Evolutionary conservation across 164 flowering plant genomes (phyloP).

Genomic region (Berberis thunbergii): DNA sequence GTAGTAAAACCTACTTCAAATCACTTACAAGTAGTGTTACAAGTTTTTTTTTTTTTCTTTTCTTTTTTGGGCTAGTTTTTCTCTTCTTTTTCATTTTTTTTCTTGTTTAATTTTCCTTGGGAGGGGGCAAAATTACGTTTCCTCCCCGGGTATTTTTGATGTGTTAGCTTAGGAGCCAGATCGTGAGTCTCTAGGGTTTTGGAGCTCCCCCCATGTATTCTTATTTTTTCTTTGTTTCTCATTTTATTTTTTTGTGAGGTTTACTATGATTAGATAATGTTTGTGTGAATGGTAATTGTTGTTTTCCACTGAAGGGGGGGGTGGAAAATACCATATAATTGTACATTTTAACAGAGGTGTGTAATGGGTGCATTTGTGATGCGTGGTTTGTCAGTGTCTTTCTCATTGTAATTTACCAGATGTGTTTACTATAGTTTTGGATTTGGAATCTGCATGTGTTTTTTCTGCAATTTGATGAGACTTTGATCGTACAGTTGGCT

Average conservation of each 20-base stretch:
- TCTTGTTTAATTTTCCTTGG: conserved; percentile 7
- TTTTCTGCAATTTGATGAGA: no score
- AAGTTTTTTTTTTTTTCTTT: conserved; percentile 2
- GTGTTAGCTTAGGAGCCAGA: conserved; percentile 28
- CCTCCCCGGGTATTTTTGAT: conserved; percentile 29
- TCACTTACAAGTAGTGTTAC: conserved; percentile 11
- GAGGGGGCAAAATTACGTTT: conserved; percentile 11
- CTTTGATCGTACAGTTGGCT: no score
- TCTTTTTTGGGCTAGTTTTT: neutral
- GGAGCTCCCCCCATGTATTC: conserved; percentile 24
- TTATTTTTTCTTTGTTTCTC: conserved; percentile 3
- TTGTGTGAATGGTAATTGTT: neutral
- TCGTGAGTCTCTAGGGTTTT: conserved; percentile 19
- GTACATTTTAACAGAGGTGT: conserved; percentile 19
- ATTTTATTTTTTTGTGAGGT: neutral
- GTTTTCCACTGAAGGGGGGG: conserved; percentile 18
- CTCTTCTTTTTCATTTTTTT: conserved; percentile 1
- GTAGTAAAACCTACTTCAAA: conserved; percentile 14
- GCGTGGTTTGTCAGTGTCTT: neutral
- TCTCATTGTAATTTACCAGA: neutral
- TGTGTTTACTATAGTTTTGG: no score
- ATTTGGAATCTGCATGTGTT: no score
- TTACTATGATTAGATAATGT: conserved; percentile 1
- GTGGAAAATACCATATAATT: conserved; percentile 20
- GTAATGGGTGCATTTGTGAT: conserved; percentile 6